phyloP scores from a whole-genome alignment of 1,284 basidiomycete species.

The Tilletia horrida region DNA sequence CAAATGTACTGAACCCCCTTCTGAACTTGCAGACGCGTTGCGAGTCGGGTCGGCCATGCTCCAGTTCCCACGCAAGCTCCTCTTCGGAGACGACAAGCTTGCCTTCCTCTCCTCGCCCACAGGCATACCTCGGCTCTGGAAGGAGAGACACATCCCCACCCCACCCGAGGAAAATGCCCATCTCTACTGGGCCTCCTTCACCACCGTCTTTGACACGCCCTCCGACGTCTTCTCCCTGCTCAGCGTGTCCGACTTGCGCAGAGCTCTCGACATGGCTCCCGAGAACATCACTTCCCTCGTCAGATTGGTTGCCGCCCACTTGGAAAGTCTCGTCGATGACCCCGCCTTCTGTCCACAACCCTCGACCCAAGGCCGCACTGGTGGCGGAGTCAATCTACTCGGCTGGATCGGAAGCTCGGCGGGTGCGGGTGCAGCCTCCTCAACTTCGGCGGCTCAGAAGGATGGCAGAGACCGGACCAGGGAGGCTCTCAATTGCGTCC shows the following conservation, averaged over 20 bases:
- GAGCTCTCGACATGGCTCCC: constrained; percentile 33
- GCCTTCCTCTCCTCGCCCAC: constrained; percentile 27
- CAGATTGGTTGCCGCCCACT: constrained; percentile 43
- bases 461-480: constrained; percentile 32
- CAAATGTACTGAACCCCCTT: neutral
- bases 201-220: constrained; percentile 36
- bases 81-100: constrained; percentile 34
- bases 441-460: neutral
- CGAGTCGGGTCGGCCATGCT: constrained; percentile 23
- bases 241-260: constrained; percentile 37
- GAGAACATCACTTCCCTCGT: constrained; percentile 49
- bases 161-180: constrained; percentile 28
- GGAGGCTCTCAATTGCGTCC: constrained; percentile 48
- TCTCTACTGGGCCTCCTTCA: constrained; percentile 41
- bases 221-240: constrained; percentile 43
- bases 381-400: neutral
- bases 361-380: constrained; percentile 2
- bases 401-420: neutral
- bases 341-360: constrained; percentile 30
- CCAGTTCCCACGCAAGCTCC: constrained; percentile 29
- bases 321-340: constrained; percentile 46
- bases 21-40: neutral
- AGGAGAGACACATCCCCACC: constrained; percentile 39
- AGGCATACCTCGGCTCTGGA: constrained; percentile 46
- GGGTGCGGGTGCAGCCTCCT: neutral